A percentile compares a stretch with the other conserved stretches of the same genome.
Conservation (phyloP, 2,329 filamentous ascomycete genomes). For the Microdochium trichocladiopsis region DNA sequence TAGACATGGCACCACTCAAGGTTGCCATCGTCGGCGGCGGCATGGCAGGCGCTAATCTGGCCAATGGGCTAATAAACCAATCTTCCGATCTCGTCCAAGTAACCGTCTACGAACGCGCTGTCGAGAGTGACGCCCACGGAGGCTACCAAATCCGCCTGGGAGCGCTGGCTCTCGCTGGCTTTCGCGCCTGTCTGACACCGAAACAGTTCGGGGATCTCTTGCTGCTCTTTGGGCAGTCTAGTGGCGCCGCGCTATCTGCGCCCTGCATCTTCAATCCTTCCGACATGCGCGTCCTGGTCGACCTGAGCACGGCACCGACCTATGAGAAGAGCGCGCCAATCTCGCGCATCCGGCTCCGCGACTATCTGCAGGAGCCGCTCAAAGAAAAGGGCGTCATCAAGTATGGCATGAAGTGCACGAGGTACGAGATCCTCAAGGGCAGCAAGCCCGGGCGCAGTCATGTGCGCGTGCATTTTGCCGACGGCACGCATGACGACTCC, state of each 20-base stretch:
- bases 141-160: slow-evolving; percentile 14
- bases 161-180: slow-evolving; percentile 7
- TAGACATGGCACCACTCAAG: slow-evolving; percentile 2
- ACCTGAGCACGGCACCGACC: slow-evolving; percentile 8
- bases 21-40: slow-evolving; percentile 13
- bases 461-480: slow-evolving; percentile 4
- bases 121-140: slow-evolving; percentile 1
- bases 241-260: slow-evolving; percentile 3
- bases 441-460: background rate
- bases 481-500: slow-evolving; percentile 8
- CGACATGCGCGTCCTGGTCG: slow-evolving; percentile 1
- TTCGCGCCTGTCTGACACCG: slow-evolving; percentile 9
- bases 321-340: slow-evolving; percentile 12
- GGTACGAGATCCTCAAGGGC: slow-evolving; percentile 5
- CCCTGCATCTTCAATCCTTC: slow-evolving; percentile 6
- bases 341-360: slow-evolving; percentile 8
- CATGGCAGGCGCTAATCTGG: slow-evolving; percentile 9
- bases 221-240: slow-evolving; percentile 1
- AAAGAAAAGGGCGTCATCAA: slow-evolving; percentile 3
- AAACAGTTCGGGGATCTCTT: slow-evolving; percentile 1
- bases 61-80: slow-evolving; percentile 10
- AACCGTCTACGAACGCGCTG: slow-evolving; percentile 9
- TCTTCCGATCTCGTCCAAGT: slow-evolving; percentile 2
- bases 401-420: slow-evolving; percentile 7
- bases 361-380: slow-evolving; percentile 7